Base-by-base conservation (phyloP, 1,284 basidiomycete genomes). In the Cutaneotrichosporon arboriforme region DNA sequence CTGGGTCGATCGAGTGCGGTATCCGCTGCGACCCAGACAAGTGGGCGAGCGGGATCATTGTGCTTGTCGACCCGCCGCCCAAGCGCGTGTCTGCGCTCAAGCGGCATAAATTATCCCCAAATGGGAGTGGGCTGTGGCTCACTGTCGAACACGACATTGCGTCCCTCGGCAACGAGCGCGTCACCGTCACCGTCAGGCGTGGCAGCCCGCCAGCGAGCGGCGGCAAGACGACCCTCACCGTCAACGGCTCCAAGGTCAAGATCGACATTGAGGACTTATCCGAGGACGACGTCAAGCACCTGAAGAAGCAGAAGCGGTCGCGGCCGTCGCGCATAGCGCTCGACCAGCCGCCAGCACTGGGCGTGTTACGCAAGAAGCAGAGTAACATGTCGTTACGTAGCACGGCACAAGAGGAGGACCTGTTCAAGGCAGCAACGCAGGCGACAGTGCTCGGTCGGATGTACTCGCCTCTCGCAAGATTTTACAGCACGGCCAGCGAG, bases 91-190 rank as follows among this genome's bases (percentile, higher is more conserved):
- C 86, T 1, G 91, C 88, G 55, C 80, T 98, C 17, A 83, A 87
- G 10, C 81, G 96, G 33, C 94, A 98, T 73, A 82, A 86, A 17
- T 79, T 98, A 10, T 91, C 90, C 1, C 79, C 82, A 10, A 85
- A 86, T 38, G 94, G 93, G 3, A 93, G 96, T 8, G 94, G 94
- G 0, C 76, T 97, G n/a, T 99, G 96, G 96, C 76, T 98, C 20
- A 94, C 90, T 0, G 80, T 98, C 62, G 88, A 86, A 22, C 94
- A 98, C 64, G 88, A 92, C 57, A 82, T 85, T 3, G 77, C 85
- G 15, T 81, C 84, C 51, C 81, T 89, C 3, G 84, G 84, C 21
- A 83, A 88, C 35, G 89, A 91, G 48, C 81, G 84, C 43, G 78
- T 93, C 5, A 77, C 84, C 40, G 66, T 78, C 22, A 76, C 74